Percentiles rank a stretch among this genome's conserved stretches.
These are phyloP conservation scores for Scleroderma bovista DNA, from an alignment of 768 basidiomycete genomes.

Conservation along the genomic window DNA sequence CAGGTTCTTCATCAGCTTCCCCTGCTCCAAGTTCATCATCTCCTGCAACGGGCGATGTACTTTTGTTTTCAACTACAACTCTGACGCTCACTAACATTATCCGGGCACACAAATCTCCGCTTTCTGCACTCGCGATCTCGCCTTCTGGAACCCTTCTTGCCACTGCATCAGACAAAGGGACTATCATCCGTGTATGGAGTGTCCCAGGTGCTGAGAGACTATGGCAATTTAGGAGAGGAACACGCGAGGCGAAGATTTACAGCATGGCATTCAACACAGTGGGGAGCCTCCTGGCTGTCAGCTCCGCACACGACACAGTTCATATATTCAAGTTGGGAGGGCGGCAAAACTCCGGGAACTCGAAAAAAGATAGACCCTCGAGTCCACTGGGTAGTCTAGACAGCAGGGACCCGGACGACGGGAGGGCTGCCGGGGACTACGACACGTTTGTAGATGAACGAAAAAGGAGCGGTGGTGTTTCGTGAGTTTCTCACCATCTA, in stretches of 20 bases:
- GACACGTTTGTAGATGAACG: constrained; percentile 80
- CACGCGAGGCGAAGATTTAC: constrained; percentile 79
- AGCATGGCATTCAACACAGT: constrained; percentile 82
- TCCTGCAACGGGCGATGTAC: constrained; percentile 69
- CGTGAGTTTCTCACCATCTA: constrained; percentile 33
- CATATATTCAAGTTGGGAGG: constrained; percentile 87
- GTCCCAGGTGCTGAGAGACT: constrained; percentile 89
- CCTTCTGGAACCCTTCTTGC: constrained; percentile 85
- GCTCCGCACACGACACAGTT: constrained; percentile 89
- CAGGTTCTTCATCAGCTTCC: constrained; percentile 36
- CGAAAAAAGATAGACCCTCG: constrained; percentile 31
- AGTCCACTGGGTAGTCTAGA: constrained; percentile 68
- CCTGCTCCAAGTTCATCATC: constrained; percentile 39
- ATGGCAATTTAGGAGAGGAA: constrained; percentile 92
- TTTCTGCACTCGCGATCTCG: constrained; percentile 84
- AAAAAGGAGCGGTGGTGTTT: constrained; percentile 52
- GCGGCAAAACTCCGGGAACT: constrained; percentile 21
- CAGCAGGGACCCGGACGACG: constrained; percentile 52
- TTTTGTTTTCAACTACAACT: constrained; percentile 90
- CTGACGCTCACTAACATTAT: constrained; percentile 93
- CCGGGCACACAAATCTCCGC: constrained; percentile 93
- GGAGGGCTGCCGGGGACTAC: constrained; percentile 66
- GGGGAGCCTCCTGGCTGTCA: constrained; percentile 81
- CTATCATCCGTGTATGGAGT: constrained; percentile 92
- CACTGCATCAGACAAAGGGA: constrained; percentile 91